Evolutionary conservation across 495 filamentous ascomycete genomes (phyloP), one percentile per base, ranked within the genome.

Genomic region (Glonium stellatum): DNA sequence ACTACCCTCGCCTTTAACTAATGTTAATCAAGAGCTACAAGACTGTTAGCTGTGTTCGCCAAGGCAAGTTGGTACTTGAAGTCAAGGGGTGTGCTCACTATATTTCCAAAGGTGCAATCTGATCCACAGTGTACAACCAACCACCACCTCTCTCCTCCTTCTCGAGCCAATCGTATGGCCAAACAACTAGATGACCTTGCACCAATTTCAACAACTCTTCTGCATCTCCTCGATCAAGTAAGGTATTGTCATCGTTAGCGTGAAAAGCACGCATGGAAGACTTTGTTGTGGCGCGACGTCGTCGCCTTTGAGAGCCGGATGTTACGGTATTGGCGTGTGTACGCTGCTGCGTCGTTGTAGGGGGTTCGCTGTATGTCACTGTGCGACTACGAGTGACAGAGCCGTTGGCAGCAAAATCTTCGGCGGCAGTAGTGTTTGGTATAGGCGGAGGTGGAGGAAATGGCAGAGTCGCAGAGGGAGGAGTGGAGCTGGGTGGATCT

Each of bases 111-210:
- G 93, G 93, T 63, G 93, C 95, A 70, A 98, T 83, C 69, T 93
- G 87, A 72, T 98, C 93, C 49, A 97, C 86, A 72, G 89, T 89
- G 72, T 97, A 97, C 50, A 97, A 82, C 95, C 95, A 98, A 70
- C 96, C 96, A 41, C 90, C 90, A 62, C 87, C 89, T 65, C 85
- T 82, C 76, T 97, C 93, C 74, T 97, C 95, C 65, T 85, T 86
- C 55, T 82, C 81, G 50, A 98, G 82, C 84, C 95, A 98, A 59
- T 98, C 88, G 70, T 96, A 93, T 15, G 93, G 93, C 78, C 92
- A 98, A 55, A 89, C 72, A 27, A 98, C 92, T 41, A 98, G 75
- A 71, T 90, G 81, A 9, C 93, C 93, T 72, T 97, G 95, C 37
- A 89, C 84, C 78, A 92, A 76, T 57, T 84, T 80, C 67, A 97